Base-by-base conservation (phyloP, 1,284 basidiomycete species). In the Apiotrichum gracile region DNA sequence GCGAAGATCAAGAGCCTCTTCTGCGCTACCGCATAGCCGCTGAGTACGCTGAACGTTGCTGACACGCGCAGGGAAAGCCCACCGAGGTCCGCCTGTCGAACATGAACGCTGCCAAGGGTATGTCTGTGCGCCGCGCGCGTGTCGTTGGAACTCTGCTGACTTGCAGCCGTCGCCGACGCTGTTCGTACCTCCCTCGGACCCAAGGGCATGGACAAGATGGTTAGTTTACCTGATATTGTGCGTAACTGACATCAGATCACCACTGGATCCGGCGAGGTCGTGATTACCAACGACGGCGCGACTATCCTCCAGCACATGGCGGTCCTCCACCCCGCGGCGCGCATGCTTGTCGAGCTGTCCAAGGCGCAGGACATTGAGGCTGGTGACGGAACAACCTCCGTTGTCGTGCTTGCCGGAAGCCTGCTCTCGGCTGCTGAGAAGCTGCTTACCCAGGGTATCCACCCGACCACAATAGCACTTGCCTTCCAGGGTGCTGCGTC, bases 131-230 rank as follows among this genome's bases (percentile, higher is more conserved):
- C 16, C 10, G 16, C 14, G 34, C 34, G 14, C 34, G 14, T 17
- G 37, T n/a, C 5, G 37, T 21, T n/a, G n/a, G 14, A 33, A 6
- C 14, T 39, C 5, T 38, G 10, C 60, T 64, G 49, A 64, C 52
- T 7, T 26, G 14, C 62, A 96, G 94, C 96, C 33, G 96, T 99
- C 67, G 92, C 91, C 66, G 94, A 97, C 78, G 94, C 92, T 49
- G 91, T 99, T 34, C 82, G 96, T 68, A 98, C 96, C 47, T 97
- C 92, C 48, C 78, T 99, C 61, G 96, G 96, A 19, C 96, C 96
- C 43, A 86, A 90, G 76, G 96, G 96, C 63, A 98, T 98, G 96
- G 96, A 98, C 79, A 97, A 97, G 80, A 97, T 97, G 93, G 92
- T 88, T 66, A 59, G 79, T 68, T 55, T 51, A 21, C 19, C 16